Evolutionary conservation across 441 rosid species (phyloP).

Genomic region (Bruguiera hainesii): DNA sequence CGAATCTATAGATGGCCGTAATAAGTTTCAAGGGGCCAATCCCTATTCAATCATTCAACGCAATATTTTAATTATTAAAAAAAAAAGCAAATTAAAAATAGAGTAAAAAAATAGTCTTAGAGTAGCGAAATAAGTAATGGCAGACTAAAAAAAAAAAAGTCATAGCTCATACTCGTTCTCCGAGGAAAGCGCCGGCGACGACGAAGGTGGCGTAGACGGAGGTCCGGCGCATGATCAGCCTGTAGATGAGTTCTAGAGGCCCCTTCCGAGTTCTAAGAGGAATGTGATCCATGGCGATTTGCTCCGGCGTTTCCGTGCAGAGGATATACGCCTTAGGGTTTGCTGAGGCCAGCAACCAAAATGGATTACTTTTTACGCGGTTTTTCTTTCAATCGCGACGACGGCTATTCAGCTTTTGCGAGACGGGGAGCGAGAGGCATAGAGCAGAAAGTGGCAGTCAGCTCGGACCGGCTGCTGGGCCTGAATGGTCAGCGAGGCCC

Average conservation of each 20-base stretch:
- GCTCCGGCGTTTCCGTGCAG: slow-evolving; percentile 9
- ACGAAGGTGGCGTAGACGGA: slow-evolving; percentile 93
- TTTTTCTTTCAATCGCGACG: too few relatives aligned
- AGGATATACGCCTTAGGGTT: slow-evolving; percentile 36
- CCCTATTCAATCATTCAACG: too few relatives aligned
- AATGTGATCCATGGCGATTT: slow-evolving; percentile 51
- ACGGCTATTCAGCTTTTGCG: too few relatives aligned
- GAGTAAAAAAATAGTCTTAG: too few relatives aligned
- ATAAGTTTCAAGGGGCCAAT: too few relatives aligned
- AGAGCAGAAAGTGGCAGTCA: too few relatives aligned
- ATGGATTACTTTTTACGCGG: neutral
- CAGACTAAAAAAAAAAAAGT: neutral
- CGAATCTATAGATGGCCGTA: too few relatives aligned
- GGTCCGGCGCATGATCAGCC: slow-evolving; percentile 87
- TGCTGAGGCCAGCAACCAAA: slow-evolving; percentile 6
- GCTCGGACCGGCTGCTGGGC: too few relatives aligned
- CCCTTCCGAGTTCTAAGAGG: slow-evolving; percentile 55
- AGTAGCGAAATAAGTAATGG: neutral
- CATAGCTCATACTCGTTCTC: slow-evolving; percentile 60
- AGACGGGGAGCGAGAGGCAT: too few relatives aligned
- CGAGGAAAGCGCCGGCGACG: slow-evolving; percentile 90
- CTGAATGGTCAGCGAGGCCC: too few relatives aligned
- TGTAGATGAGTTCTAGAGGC: slow-evolving; percentile 70
- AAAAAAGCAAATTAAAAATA: too few relatives aligned
- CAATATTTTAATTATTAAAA: too few relatives aligned